phyloP scores from a whole-genome alignment of 192 early-diverging fungal genomes.

The Podila clonocystis region DNA sequence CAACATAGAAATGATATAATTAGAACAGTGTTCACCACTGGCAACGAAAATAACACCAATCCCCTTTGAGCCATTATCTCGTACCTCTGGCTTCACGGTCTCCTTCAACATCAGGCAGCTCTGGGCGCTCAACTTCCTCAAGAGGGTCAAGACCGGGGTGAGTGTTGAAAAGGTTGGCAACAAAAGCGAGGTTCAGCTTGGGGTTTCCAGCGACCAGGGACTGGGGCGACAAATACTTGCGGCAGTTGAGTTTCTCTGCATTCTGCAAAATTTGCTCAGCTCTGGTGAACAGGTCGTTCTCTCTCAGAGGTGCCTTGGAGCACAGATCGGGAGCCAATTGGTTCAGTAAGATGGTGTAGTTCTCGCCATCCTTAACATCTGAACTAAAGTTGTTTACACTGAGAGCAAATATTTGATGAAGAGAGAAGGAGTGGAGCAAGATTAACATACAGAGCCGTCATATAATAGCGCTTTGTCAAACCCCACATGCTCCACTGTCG shows the following conservation, averaged over 20 bases:
- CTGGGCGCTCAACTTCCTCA: constrained; percentile 89
- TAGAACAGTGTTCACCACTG: no score
- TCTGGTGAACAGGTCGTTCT: constrained; percentile 77
- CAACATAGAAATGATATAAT: not conserved
- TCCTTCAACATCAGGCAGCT: constrained; percentile 87
- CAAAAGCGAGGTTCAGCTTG: constrained; percentile 99
- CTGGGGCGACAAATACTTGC: constrained; percentile 95
- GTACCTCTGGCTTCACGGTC: constrained; percentile 86
- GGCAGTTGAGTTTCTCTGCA: constrained; percentile 92
- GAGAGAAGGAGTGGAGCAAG: not conserved
- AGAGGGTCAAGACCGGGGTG: constrained; percentile 94
- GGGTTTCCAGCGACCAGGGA: constrained; percentile 95
- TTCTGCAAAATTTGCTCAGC: constrained; percentile 91
- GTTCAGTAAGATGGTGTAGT: constrained; percentile 94
- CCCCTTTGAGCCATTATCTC: no score
- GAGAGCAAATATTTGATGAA: constrained; percentile 8
- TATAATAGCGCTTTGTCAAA: no score
- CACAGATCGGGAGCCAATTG: constrained; percentile 89
- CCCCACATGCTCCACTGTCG: not conserved
- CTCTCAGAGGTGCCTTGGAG: constrained; percentile 82
- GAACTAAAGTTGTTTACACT: constrained; percentile 89
- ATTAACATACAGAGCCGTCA: not conserved
- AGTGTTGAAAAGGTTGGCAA: constrained; percentile 98
- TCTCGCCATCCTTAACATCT: constrained; percentile 96
- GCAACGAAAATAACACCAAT: no score